These are phyloP conservation scores for Hyaloperonospora brassicae DNA, from an alignment of 352 stramenopile species.

Conservation along the genomic window DNA sequence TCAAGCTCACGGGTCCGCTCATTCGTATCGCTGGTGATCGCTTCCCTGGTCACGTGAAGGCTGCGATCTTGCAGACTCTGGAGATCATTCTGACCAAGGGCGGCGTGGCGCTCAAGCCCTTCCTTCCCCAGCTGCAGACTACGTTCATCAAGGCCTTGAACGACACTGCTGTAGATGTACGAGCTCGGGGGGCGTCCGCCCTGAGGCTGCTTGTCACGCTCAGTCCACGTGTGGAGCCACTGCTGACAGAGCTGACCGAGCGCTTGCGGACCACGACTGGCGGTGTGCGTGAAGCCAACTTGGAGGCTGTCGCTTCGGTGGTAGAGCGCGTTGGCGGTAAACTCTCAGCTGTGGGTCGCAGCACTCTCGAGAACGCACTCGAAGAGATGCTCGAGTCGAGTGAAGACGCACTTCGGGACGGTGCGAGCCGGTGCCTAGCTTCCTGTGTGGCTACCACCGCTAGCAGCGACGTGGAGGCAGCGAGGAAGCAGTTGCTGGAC, in stretches of 20 bases:
- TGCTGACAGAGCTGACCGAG: conserved; percentile 93
- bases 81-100: conserved; percentile 95
- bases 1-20: conserved; percentile 95
- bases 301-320: conserved; percentile 60
- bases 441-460: conserved; percentile 43
- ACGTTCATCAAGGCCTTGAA: conserved; percentile 99
- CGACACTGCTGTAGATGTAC: conserved; percentile 91
- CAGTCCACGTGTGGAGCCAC: conserved; percentile 91
- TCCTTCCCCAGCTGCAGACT: conserved; percentile 99
- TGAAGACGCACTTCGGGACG: conserved; percentile 56
- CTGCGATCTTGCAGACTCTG: conserved; percentile 95
- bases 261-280: conserved; percentile 55
- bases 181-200: conserved; percentile 84
- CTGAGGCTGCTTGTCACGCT: conserved; percentile 91
- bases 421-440: conserved; percentile 63
- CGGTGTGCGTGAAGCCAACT: conserved; percentile 70
- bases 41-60: conserved; percentile 97
- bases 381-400: conserved; percentile 53
- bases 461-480: conserved; percentile 24
- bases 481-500: conserved; percentile 29
- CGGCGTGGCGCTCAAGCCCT: conserved; percentile 95
- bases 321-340: conserved; percentile 63
- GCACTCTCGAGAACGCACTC: conserved; percentile 50
- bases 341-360: conserved; percentile 45
- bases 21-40: conserved; percentile 99